phyloP scores from a whole-genome alignment of 2,329 filamentous ascomycete genomes.

The Diaporthe citri region DNA sequence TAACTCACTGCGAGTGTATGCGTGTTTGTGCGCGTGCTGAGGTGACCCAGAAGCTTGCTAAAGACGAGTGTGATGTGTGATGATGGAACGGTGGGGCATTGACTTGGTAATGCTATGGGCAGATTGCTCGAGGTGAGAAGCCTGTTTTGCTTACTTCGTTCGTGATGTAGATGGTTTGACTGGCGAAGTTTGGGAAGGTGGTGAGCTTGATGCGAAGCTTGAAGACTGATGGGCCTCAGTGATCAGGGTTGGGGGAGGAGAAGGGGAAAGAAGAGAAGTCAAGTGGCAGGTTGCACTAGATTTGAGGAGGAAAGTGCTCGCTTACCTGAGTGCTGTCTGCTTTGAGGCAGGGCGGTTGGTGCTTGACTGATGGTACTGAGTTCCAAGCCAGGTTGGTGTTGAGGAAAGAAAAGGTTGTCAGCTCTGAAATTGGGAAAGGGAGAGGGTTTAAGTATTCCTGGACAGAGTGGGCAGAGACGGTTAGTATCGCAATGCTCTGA shows the following conservation, averaged over 20 bases:
- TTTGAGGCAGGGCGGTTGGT: background rate
- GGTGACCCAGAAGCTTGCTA: background rate
- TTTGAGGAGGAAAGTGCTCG: background rate
- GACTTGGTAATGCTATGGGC: background rate
- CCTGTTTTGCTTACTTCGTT: too few species aligned
- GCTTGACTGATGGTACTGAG: background rate
- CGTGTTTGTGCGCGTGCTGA: background rate
- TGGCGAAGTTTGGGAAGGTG: background rate
- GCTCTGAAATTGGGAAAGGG: background rate
- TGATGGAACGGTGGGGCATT: background rate
- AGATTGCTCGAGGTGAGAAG: background rate
- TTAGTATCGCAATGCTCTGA: background rate
- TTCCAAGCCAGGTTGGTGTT: background rate
- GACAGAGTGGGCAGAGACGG: background rate
- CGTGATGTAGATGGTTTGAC: background rate
- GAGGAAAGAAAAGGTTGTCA: background rate
- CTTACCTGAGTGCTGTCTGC: background rate
- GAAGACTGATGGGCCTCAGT: background rate
- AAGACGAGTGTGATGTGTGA: background rate
- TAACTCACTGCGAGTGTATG: background rate
- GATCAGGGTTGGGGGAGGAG: background rate
- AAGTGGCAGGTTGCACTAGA: background rate
- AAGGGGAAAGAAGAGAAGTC: background rate
- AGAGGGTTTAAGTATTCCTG: background rate
- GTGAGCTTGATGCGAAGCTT: background rate